Base-by-base conservation (phyloP, 163 green algal genomes). In the Coccomyxa subellipsoidea region DNA sequence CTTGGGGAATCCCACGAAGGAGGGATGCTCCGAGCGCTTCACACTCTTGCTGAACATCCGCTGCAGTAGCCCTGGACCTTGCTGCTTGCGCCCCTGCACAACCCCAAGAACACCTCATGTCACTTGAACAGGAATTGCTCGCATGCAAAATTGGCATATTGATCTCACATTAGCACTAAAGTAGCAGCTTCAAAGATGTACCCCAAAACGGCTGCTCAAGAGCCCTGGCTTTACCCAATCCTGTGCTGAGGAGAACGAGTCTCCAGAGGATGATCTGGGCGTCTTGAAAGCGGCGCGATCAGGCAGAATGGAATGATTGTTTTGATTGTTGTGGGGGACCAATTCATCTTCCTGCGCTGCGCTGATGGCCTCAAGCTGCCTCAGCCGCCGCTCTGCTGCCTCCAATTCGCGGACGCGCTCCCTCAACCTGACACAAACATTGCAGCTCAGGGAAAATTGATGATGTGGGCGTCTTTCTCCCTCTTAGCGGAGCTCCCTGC, bases 1-100 rank as follows among this genome's bases (percentile, higher is more conserved):
- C 35, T 69, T 73, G 25, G 80, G 66, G 78, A 84, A 84, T 23
- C 53, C 70, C 34, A 40, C 72, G 36, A 84, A 84, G 47, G 71
- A 77, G 34, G 79, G 69, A 39, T 80, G 77, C 66, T 85, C 82
- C 10, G 23, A 31, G 8, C 69, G 23, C n/a, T 39, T 54, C 38
- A 76, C 73, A 21, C 47, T 54, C 37, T 39, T 38, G 31, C 82
- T 69, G 40, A 85, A 82, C 27, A 85, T 79, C 31, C 77, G 76
- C 31, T 38, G 69, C 37, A 85, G 38, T 32, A 82, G 18, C 10
- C 82, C 77, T 7, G 53, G 31, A 32, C 77, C 81, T 38, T 80
- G 38, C 53, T 85, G 38, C 27, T 71, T 80, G 27, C 39, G 31
- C 38, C 78, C 69, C 80, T 83, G 79, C 79, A 83, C 38, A 38